Percentiles rank a stretch among this genome's conserved stretches.
phyloP scores from a whole-genome alignment of 2,329 filamentous ascomycete species.

The Iodosphaeria phyllophila region DNA sequence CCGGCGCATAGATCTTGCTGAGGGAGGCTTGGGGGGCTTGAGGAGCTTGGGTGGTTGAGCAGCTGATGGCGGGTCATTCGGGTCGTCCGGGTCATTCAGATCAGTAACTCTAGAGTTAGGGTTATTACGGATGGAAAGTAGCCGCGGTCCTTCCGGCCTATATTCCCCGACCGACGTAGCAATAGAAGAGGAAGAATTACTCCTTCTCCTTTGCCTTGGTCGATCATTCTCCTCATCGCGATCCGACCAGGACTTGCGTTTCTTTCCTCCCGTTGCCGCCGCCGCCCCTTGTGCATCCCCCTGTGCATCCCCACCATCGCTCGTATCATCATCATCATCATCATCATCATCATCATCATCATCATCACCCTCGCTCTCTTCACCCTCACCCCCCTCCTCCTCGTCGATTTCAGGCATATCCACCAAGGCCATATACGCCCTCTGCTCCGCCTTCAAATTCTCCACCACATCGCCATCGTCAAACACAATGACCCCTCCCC shows the following conservation, averaged over 20 bases:
- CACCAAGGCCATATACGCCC: slow-evolving; percentile 69
- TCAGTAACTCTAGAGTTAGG: slow-evolving; percentile 27
- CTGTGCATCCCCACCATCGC: too few relatives aligned
- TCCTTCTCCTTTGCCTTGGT: slow-evolving; percentile 64
- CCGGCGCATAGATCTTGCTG: slow-evolving; percentile 51
- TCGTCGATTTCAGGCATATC: slow-evolving; percentile 86
- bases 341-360: slow-evolving; percentile 42
- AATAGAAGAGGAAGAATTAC: slow-evolving; percentile 47
- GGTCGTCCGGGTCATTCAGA: slow-evolving; percentile 26
- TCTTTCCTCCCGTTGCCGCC: slow-evolving; percentile 38
- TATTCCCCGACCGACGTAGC: slow-evolving; percentile 22
- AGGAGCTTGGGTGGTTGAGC: slow-evolving; percentile 40
- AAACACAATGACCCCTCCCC: slow-evolving; percentile 80
- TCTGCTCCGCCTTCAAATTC: slow-evolving; percentile 52
- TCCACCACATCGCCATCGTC: slow-evolving; percentile 93
- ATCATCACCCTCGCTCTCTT: slow-evolving; percentile 35
- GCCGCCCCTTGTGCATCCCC: too few relatives aligned
- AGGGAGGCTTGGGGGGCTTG: slow-evolving; percentile 41
- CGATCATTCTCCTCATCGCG: slow-evolving; percentile 54
- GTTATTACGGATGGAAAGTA: slow-evolving; percentile 39
- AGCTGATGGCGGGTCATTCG: slow-evolving; percentile 34
- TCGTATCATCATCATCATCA: slow-evolving; percentile 32
- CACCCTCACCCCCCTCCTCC: slow-evolving; percentile 42
- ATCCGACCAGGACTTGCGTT: slow-evolving; percentile 66
- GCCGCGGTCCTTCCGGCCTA: slow-evolving; percentile 36